These are phyloP conservation scores for Neltuma alba DNA, from an alignment of 306 rosid species.

Conservation along the genomic window DNA sequence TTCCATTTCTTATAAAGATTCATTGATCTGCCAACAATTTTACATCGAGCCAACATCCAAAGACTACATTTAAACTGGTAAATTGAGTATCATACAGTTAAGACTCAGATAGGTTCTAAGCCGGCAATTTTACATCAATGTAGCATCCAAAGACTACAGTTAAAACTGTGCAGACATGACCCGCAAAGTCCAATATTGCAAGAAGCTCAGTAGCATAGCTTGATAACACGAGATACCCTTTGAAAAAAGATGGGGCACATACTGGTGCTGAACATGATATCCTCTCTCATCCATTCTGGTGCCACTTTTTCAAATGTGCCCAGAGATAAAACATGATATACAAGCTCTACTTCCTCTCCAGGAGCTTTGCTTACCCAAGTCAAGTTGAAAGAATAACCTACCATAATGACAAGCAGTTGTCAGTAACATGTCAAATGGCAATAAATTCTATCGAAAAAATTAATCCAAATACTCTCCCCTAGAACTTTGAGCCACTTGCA, in stretches of 20 bases:
- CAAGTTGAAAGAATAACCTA: slow-evolving; percentile 80
- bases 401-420: slow-evolving; percentile 22
- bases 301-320: slow-evolving; percentile 87
- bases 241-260: slow-evolving; percentile 83
- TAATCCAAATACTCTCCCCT: neutral
- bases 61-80: no score
- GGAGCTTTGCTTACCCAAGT: slow-evolving; percentile 57
- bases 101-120: no score
- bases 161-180: slow-evolving; percentile 17
- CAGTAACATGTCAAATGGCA: slow-evolving; percentile 19
- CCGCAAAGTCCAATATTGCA: slow-evolving; percentile 17
- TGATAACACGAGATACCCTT: slow-evolving; percentile 66
- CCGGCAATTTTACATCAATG: no score
- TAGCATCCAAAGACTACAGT: neutral
- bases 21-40: no score
- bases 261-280: slow-evolving; percentile 73
- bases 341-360: slow-evolving; percentile 61
- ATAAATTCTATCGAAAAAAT: neutral
- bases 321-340: slow-evolving; percentile 61
- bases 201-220: slow-evolving; percentile 33
- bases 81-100: no score
- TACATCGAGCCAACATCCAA: no score
- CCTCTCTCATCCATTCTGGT: slow-evolving; percentile 93
- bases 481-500: no score
- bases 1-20: neutral